Conservation (phyloP, 805 yeast species). For the Candida endomychidarum region DNA sequence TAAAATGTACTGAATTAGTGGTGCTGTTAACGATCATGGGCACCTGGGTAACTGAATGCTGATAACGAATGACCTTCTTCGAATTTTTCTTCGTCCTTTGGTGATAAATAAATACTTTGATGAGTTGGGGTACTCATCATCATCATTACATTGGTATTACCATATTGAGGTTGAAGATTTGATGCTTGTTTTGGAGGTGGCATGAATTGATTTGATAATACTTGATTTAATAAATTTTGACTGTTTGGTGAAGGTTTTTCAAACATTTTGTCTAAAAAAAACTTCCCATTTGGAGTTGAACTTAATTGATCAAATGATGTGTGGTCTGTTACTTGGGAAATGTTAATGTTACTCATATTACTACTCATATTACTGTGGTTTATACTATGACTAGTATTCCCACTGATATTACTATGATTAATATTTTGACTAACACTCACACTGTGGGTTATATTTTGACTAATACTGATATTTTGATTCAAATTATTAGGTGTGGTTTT, state of each 20-base stretch:
- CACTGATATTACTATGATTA: conserved; percentile 25
- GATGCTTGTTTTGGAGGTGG: conserved; percentile 29
- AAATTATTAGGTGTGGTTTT: neutral
- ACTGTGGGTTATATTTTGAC: conserved; percentile 1
- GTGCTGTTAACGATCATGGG: too few relatives aligned
- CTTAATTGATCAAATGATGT: conserved; percentile 42
- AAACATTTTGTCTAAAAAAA: conserved; percentile 37
- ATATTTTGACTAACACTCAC: neutral
- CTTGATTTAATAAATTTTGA: conserved; percentile 19
- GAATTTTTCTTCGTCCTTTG: conserved; percentile 11
- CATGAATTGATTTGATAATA: conserved; percentile 15
- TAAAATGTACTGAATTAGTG: too few relatives aligned
- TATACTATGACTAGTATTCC: conserved; percentile 24
- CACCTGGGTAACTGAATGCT: conserved; percentile 6
- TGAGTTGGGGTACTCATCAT: conserved; percentile 47
- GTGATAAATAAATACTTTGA: conserved; percentile 24
- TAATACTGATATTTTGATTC: neutral
- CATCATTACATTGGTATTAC: conserved; percentile 28
- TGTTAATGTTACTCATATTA: conserved; percentile 35
- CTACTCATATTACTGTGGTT: conserved; percentile 21
- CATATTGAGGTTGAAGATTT: conserved; percentile 2
- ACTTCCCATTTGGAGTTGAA: conserved; percentile 42
- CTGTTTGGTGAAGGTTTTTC: conserved; percentile 40
- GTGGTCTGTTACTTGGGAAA: conserved; percentile 36
- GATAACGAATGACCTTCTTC: conserved; percentile 6